Percentiles rank a stretch among this genome's conserved stretches.
Conservation (phyloP, 2,329 filamentous ascomycete genomes). For the Myriosclerotinia curreyana region DNA sequence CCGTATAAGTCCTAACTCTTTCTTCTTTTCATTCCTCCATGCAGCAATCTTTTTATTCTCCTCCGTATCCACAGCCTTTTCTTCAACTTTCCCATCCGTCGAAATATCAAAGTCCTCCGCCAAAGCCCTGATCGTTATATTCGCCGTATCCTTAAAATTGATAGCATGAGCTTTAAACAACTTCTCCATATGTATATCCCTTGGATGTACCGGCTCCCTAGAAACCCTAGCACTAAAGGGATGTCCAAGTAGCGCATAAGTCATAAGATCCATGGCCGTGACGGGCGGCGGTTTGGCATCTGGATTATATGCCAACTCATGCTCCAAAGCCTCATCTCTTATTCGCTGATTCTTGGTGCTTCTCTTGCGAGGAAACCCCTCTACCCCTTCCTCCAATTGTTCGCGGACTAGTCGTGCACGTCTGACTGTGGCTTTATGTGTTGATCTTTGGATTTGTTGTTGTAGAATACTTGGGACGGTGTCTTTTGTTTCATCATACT, state of each 20-base stretch:
- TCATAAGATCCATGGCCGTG: constrained; percentile 26
- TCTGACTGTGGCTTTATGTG: not conserved
- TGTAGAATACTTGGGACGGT: not conserved
- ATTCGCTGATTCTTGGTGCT: not conserved
- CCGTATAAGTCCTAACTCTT: not conserved
- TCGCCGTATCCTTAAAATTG: constrained; percentile 7
- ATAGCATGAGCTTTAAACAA: not conserved
- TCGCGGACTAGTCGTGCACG: not conserved
- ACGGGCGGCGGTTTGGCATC: constrained; percentile 1
- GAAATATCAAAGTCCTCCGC: constrained; percentile 11
- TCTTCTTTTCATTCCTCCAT: not conserved
- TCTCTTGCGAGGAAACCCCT: constrained; percentile 6
- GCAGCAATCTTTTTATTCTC: not conserved
- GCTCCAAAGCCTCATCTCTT: constrained; percentile 8
- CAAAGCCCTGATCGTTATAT: constrained; percentile 11
- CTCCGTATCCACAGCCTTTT: not conserved
- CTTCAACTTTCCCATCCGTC: constrained; percentile 7
- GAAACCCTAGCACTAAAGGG: constrained; percentile 2
- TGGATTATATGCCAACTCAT: constrained; percentile 15
- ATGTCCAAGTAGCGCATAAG: constrained; percentile 31
- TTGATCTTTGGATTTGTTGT: not conserved
- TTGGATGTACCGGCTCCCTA: not conserved
- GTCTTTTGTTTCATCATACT: constrained; percentile 9
- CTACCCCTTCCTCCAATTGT: not conserved
- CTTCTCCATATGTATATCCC: constrained; percentile 9